phyloP scores from a whole-genome alignment of 108 stramenopile species.

The Nitzschia sp. region DNA sequence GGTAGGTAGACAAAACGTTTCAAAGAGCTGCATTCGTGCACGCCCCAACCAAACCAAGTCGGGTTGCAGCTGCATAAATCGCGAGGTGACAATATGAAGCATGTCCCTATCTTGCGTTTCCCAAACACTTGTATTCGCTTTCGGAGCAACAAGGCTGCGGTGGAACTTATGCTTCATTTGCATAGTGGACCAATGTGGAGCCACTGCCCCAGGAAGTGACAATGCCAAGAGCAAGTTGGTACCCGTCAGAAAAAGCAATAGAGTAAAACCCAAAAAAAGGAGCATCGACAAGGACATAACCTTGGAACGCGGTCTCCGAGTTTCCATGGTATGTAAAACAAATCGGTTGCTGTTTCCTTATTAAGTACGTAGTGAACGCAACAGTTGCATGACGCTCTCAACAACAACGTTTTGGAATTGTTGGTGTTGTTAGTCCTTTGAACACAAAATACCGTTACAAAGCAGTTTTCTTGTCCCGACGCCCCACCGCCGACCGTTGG shows the following conservation, averaged over 20 bases:
- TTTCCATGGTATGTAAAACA: not conserved
- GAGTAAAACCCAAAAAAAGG: not conserved
- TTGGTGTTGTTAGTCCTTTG: too few relatives aligned
- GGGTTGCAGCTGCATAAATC: constrained; percentile 70
- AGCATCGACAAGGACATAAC: constrained; percentile 3
- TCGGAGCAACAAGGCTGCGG: too few relatives aligned
- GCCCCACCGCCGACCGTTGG: too few relatives aligned
- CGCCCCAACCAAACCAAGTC: constrained; percentile 43
- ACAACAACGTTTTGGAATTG: too few relatives aligned
- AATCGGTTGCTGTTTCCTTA: too few relatives aligned
- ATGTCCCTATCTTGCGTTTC: constrained; percentile 17
- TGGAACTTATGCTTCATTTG: not conserved
- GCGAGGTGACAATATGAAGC: constrained; percentile 52
- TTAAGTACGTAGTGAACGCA: too few relatives aligned
- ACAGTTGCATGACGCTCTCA: too few relatives aligned
- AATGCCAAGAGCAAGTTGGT: constrained; percentile 8
- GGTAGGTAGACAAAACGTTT: constrained; percentile 61
- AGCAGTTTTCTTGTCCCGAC: too few relatives aligned
- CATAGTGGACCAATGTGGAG: constrained; percentile 2
- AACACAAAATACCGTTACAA: too few relatives aligned
- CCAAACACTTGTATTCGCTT: too few relatives aligned
- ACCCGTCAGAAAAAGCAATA: not conserved
- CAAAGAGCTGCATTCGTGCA: constrained; percentile 53
- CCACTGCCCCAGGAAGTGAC: constrained; percentile 6
- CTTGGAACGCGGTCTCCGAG: not conserved